These are phyloP conservation scores for Scedosporium boydii DNA, from an alignment of 2,329 filamentous ascomycete genomes.

Conservation along the genomic window DNA sequence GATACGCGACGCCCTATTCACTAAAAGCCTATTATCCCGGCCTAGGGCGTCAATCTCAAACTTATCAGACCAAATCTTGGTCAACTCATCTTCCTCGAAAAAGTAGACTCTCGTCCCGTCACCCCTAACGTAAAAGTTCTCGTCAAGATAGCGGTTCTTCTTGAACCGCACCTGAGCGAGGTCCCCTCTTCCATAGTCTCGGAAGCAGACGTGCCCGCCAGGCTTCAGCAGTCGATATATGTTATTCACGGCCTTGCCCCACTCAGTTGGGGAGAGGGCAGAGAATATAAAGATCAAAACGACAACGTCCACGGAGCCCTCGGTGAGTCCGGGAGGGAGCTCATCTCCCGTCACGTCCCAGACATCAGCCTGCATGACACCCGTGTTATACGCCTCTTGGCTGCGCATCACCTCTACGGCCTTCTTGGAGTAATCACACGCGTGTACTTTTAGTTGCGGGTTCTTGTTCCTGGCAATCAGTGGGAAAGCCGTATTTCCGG, in stretches of 20 bases:
- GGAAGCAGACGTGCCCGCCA: conserved; percentile 86
- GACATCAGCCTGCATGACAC: conserved; percentile 76
- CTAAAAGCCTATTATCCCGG: conserved; percentile 78
- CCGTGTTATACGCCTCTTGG: conserved; percentile 64
- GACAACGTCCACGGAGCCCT: conserved; percentile 81
- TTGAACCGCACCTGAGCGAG: conserved; percentile 95
- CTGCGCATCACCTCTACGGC: conserved; percentile 86
- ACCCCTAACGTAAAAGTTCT: conserved; percentile 95
- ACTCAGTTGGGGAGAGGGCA: conserved; percentile 75
- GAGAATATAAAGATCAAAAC: conserved; percentile 98
- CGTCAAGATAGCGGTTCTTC: conserved; percentile 85
- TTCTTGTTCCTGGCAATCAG: conserved; percentile 80
- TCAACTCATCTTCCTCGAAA: conserved; percentile 79
- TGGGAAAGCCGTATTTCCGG: conserved; percentile 93
- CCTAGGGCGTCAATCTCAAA: conserved; percentile 74
- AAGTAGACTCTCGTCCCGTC: conserved; percentile 97
- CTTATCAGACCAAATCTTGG: conserved; percentile 59
- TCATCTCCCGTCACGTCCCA: conserved; percentile 76
- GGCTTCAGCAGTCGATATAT: conserved; percentile 77
- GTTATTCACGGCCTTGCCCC: conserved; percentile 73
- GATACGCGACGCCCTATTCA: conserved; percentile 80
- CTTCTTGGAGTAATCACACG: conserved; percentile 92
- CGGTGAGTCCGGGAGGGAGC: conserved; percentile 66
- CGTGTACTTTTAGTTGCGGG: conserved; percentile 70
- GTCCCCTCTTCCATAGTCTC: conserved; percentile 93